Percentiles rank a stretch among this genome's conserved stretches.
Conservation (phyloP, 2,329 filamentous ascomycete species). For the Sphaerostilbella broomeana region DNA sequence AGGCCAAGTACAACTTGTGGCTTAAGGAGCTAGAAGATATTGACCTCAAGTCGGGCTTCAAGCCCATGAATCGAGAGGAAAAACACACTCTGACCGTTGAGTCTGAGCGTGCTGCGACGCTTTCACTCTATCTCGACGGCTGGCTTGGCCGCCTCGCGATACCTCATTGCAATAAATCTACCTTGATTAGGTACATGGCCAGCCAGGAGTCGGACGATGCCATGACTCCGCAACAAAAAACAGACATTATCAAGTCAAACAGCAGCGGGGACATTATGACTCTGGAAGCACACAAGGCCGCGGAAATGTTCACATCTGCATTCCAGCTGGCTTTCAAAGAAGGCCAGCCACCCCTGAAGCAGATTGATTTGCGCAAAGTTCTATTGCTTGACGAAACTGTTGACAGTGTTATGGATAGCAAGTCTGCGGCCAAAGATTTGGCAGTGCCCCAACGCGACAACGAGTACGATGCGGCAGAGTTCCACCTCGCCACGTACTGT, state of each 20-base stretch:
- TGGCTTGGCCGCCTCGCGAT: conserved; percentile 47
- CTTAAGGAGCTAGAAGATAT: conserved; percentile 51
- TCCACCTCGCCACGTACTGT: conserved; percentile 47
- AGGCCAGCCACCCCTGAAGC: conserved; percentile 26
- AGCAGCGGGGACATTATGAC: conserved; percentile 33
- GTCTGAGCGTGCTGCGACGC: conserved; percentile 44
- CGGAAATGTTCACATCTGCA: conserved; percentile 47
- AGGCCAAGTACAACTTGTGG: conserved; percentile 49
- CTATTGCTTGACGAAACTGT: conserved; percentile 47
- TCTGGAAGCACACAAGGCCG: conserved; percentile 36
- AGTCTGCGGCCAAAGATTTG: conserved; percentile 44
- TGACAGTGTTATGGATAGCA: conserved; percentile 48
- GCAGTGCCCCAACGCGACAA: conserved; percentile 27
- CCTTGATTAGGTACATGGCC: conserved; percentile 48
- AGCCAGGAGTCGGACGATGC: conserved; percentile 39
- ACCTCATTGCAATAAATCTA: conserved; percentile 45
- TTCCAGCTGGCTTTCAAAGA: conserved; percentile 50
- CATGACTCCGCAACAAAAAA: conserved; percentile 50
- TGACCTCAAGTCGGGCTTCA: conserved; percentile 52
- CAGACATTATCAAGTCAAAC: conserved; percentile 43
- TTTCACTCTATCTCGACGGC: conserved; percentile 47
- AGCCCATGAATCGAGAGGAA: conserved; percentile 45
- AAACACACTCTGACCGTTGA: conserved; percentile 44
- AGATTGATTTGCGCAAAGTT: conserved; percentile 45
- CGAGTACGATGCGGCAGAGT: conserved; percentile 38